A percentile compares a stretch with the other conserved stretches of the same genome.
phyloP scores from a whole-genome alignment of 305 asterid genomes.

The Petunia hybrid region DNA sequence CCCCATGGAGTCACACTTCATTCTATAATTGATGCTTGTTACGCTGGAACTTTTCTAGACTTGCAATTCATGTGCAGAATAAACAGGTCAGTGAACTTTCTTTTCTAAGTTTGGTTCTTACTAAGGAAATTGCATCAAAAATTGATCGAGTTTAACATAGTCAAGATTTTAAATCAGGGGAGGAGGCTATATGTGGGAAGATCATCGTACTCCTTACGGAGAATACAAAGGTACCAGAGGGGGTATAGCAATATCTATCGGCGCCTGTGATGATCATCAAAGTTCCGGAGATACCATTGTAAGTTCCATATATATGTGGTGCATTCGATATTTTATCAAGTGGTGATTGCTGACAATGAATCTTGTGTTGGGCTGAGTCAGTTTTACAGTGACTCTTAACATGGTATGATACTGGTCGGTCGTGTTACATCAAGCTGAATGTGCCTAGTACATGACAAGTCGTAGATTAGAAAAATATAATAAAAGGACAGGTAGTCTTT shows the following conservation, averaged over 20 bases:
- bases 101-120: not conserved
- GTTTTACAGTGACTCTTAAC: not conserved
- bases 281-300: slow-evolving; percentile 54
- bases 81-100: slow-evolving; percentile 48
- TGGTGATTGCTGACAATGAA: not conserved
- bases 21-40: slow-evolving; percentile 79
- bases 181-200: slow-evolving; percentile 64
- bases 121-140: not conserved
- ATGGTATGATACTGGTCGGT: no score
- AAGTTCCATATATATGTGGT: not conserved
- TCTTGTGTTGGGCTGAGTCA: not conserved
- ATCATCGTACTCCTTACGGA: slow-evolving; percentile 45
- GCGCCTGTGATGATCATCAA: slow-evolving; percentile 75
- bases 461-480: no score
- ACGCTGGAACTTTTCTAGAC: slow-evolving; percentile 78
- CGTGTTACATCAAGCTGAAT: no score
- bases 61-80: slow-evolving; percentile 67
- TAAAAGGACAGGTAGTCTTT: no score
- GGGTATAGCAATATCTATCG: slow-evolving; percentile 63
- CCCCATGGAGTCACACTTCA: slow-evolving; percentile 72
- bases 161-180: slow-evolving; percentile 48
- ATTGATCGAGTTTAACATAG: slow-evolving; percentile 29
- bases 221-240: slow-evolving; percentile 62
- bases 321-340: no score
- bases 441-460: no score